Evolutionary conservation across 139 green algal genomes (phyloP).

Genomic region (Picochlorum sp.): DNA sequence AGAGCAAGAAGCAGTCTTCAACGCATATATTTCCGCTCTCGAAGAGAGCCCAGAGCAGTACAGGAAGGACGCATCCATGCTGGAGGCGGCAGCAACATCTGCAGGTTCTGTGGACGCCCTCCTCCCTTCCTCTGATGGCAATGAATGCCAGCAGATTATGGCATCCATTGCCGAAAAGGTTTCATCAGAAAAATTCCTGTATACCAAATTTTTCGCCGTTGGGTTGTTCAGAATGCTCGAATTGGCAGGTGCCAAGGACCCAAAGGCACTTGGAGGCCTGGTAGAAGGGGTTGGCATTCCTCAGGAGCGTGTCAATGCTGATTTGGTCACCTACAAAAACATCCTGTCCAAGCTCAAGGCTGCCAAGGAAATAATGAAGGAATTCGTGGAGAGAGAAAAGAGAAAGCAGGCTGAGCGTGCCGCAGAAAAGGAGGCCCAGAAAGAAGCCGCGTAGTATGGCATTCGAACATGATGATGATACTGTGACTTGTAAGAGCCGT

Average conservation of each 20-base stretch:
- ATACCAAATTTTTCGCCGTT: slow-evolving; percentile 90
- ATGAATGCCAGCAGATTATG: slow-evolving; percentile 60
- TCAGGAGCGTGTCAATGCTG: slow-evolving; percentile 67
- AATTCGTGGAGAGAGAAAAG: slow-evolving; percentile 76
- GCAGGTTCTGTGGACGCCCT: background rate
- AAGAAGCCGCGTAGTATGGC: slow-evolving; percentile 4
- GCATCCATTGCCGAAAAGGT: slow-evolving; percentile 42
- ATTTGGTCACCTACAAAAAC: slow-evolving; percentile 84
- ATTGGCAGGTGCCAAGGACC: slow-evolving; percentile 80
- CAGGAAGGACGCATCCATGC: slow-evolving; percentile 43
- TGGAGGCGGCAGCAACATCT: slow-evolving; percentile 46
- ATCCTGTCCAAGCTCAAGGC: slow-evolving; percentile 78
- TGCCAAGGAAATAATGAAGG: slow-evolving; percentile 81
- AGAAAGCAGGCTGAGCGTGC: slow-evolving; percentile 68
- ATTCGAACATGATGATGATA: background rate
- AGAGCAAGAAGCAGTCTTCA: slow-evolving; percentile 53
- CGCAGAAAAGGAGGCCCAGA: slow-evolving; percentile 20
- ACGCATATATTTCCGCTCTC: slow-evolving; percentile 68
- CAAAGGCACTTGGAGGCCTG: slow-evolving; percentile 64
- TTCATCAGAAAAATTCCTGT: slow-evolving; percentile 50
- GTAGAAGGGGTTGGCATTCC: slow-evolving; percentile 63
- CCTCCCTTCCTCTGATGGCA: slow-evolving; percentile 20
- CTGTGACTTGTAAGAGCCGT: background rate
- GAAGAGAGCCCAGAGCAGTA: slow-evolving; percentile 64
- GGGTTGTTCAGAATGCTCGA: slow-evolving; percentile 85